Evolutionary conservation across 1,139 yeast species (phyloP), one percentile per base, ranked within the genome.

Genomic region (Suhomyces chickasaworum): DNA sequence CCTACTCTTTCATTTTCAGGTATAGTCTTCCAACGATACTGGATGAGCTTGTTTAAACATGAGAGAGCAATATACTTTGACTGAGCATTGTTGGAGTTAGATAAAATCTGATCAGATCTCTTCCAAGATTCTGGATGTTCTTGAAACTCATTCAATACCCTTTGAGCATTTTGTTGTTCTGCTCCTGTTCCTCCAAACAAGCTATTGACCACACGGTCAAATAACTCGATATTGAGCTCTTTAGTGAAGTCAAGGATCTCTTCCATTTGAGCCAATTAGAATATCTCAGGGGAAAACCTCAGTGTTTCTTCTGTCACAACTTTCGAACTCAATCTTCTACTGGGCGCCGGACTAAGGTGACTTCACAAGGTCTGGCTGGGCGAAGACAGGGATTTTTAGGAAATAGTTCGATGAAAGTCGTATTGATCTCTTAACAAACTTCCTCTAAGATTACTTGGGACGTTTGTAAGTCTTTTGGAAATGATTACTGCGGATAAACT

Each of bases 41-140:
- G 87, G 61, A 93, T 90, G 62, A 93, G 78, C 58, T 88, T 89
- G 68, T 93, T 97, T 59, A 95, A 76, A 54, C 95, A 86, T 29
- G 96, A 84, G 48, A 93, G 75, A 12, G 97, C 99, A 62, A 93
- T 88, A 65, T 86, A 95, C 70, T 91, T 93, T 32, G 96, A 80
- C 65, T 93, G 97, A 33, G 97, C 77, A 63, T 89, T 88, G 47
- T 72, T 72, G 7, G 96, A 84, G 55, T 75, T 78, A 55, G 93
- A 93, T 56, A 93, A 76, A 51, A 93, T 91, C 64, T 86, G 84
- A 61, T 93, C 98, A 25, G 96, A 95, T 50, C 87, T 81, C 56
- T 88, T 89, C 99, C 99, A 93, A 27, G 97, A 86, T 57, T 93
- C 97, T 2, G 95, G 95, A 65, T 90, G 86, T 53, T 90, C 96